phyloP scores from a whole-genome alignment of 768 basidiomycete species.

The Cubamyces lactineus region DNA sequence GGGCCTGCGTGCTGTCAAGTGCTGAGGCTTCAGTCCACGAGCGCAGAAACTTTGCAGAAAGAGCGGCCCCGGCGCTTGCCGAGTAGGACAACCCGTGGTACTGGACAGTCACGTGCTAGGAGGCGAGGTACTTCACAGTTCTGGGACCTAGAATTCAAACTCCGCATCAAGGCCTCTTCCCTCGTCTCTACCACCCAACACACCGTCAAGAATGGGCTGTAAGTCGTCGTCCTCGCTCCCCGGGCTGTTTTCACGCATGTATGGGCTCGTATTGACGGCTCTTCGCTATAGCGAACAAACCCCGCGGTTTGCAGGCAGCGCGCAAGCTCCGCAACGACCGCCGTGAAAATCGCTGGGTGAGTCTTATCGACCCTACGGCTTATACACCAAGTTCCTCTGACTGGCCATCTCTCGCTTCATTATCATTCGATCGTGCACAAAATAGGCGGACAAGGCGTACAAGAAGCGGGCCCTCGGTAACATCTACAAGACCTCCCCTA shows the following conservation, averaged over 20 bases:
- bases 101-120: conserved; percentile 27
- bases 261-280: conserved; percentile 17
- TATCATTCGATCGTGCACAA: not conserved
- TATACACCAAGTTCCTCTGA: not conserved
- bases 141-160: conserved; percentile 25
- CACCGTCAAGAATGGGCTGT: conserved; percentile 82
- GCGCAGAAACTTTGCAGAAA: not conserved
- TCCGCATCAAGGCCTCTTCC: conserved; percentile 32
- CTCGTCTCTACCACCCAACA: conserved; percentile 46
- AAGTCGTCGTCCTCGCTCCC: conserved; percentile 44
- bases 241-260: conserved; percentile 1
- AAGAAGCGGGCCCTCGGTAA: conserved; percentile 99
- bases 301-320: conserved; percentile 97
- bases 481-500: conserved; percentile 99
- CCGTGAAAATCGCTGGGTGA: conserved; percentile 95
- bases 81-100: not conserved
- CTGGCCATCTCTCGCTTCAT: not conserved
- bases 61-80: conserved; percentile 5
- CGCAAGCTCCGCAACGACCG: conserved; percentile 96
- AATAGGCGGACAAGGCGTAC: conserved; percentile 94
- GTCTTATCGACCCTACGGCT: conserved; percentile 33
- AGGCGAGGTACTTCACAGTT: conserved; percentile 47
- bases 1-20: not conserved
- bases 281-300: conserved; percentile 83
- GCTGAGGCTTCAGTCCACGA: not conserved